phyloP scores from a whole-genome alignment of 1,284 basidiomycete species.

The Phlebopus sp. region DNA sequence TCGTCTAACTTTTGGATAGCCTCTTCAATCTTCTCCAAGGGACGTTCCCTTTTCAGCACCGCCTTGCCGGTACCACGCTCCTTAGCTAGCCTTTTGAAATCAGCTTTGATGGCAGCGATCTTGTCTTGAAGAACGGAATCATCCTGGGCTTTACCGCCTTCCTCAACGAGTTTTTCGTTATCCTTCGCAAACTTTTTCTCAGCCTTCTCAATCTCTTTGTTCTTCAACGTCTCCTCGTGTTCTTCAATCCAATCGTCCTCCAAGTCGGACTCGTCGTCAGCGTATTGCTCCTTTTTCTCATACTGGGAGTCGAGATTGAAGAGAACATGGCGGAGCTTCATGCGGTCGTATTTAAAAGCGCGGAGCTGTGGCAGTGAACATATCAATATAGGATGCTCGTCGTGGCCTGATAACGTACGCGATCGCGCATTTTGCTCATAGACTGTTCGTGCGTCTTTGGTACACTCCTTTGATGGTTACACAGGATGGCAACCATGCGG shows the following conservation, averaged over 20 bases:
- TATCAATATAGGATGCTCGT: conserved; percentile 6
- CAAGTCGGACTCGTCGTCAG: conserved; percentile 85
- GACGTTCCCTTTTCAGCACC: conserved; percentile 59
- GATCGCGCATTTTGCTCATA: conserved; percentile 90
- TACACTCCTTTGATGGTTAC: conserved; percentile 95
- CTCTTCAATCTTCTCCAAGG: conserved; percentile 74
- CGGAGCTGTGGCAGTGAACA: conserved; percentile 48
- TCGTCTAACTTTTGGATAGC: conserved; percentile 76
- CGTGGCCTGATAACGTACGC: conserved; percentile 48
- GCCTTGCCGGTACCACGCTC: conserved; percentile 82
- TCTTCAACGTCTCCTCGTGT: conserved; percentile 78
- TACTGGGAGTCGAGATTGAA: conserved; percentile 74
- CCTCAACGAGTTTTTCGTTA: conserved; percentile 81
- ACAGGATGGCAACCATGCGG: conserved; percentile 91
- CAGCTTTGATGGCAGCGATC: conserved; percentile 70
- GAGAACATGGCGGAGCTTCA: conserved; percentile 84
- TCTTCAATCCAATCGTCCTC: conserved; percentile 88
- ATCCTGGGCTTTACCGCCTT: conserved; percentile 57
- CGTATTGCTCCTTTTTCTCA: conserved; percentile 80
- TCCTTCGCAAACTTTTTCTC: conserved; percentile 89
- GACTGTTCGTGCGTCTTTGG: conserved; percentile 89
- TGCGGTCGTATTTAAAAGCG: conserved; percentile 88
- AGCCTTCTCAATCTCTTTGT: conserved; percentile 82
- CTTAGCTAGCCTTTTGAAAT: conserved; percentile 73
- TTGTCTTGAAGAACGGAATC: conserved; percentile 65